These are phyloP conservation scores for Tephrocybe sp. DNA, from an alignment of 768 basidiomycete genomes.

Conservation along the genomic window DNA sequence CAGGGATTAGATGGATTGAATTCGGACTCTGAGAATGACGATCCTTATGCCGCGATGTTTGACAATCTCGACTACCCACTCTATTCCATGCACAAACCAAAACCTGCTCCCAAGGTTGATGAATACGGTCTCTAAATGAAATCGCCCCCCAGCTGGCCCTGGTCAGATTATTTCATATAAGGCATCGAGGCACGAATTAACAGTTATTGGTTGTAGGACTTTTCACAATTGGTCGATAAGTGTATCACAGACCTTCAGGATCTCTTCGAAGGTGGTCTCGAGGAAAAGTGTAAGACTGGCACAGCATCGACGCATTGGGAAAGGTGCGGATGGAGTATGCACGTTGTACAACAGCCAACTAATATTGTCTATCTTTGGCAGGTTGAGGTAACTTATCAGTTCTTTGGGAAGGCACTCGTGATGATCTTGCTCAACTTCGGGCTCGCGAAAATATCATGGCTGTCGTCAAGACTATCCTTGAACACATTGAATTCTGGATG, in stretches of 20 bases:
- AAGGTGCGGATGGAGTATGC: conserved; percentile 36
- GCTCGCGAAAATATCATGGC: conserved; percentile 38
- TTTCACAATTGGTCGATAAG: conserved; percentile 39
- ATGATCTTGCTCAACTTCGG: conserved; percentile 43
- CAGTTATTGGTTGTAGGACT: conserved; percentile 35
- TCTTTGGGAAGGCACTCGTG: conserved; percentile 54
- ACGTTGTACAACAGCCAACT: conserved; percentile 6
- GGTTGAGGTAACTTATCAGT: conserved; percentile 57
- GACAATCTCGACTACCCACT: conserved; percentile 25
- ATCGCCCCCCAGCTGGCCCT: conserved; percentile 42
- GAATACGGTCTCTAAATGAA: conserved; percentile 36
- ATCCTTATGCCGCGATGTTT: conserved; percentile 33
- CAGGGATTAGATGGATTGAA: conserved; percentile 21
- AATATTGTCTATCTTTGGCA: conserved; percentile 13
- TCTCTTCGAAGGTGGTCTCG: conserved; percentile 50
- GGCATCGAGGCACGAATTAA: not conserved
- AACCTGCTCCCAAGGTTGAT: conserved; percentile 38
- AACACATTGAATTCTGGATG: conserved; percentile 44
- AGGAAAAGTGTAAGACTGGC: conserved; percentile 54
- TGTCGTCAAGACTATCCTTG: conserved; percentile 33
- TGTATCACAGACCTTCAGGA: conserved; percentile 45
- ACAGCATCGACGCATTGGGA: no score
- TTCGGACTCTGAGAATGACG: conserved; percentile 9
- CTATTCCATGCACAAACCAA: conserved; percentile 31
- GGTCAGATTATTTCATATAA: conserved; percentile 18